These are phyloP conservation scores for Vigna angularis DNA, from an alignment of 306 rosid genomes.

Conservation along the genomic window DNA sequence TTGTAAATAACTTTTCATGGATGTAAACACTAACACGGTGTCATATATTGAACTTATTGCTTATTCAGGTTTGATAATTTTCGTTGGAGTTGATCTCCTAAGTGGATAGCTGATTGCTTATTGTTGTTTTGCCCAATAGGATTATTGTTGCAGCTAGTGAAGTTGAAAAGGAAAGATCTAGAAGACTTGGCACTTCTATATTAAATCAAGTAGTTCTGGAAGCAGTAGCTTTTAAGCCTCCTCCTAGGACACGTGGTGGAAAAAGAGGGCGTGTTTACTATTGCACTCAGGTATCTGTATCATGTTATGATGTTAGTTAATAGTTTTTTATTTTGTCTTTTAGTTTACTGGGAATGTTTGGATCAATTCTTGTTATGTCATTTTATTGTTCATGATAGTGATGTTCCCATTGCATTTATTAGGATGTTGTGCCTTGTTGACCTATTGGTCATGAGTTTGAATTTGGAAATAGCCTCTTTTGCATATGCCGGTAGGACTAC, in stretches of 20 bases:
- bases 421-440: neutral
- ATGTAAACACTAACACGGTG: conserved; percentile 31
- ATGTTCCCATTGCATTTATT: neutral
- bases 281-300: conserved; percentile 79
- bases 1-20: conserved; percentile 29
- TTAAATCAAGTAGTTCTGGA: conserved; percentile 91
- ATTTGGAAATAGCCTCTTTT: too few species aligned
- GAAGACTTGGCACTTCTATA: conserved; percentile 87
- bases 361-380: conserved; percentile 17
- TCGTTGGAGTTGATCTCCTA: conserved; percentile 30
- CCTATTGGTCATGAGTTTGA: too few species aligned
- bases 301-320: conserved; percentile 16
- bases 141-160: conserved; percentile 83
- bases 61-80: conserved; percentile 34
- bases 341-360: conserved; percentile 21
- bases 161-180: conserved; percentile 93
- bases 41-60: neutral
- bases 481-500: too few species aligned
- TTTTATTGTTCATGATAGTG: conserved; percentile 27
- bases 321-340: conserved; percentile 21
- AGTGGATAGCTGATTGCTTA: conserved; percentile 41
- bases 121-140: conserved; percentile 61
- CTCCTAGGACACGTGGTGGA: conserved; percentile 93
- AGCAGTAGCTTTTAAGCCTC: conserved; percentile 91
- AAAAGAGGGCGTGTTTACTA: conserved; percentile 95